Conservation (phyloP, 2,329 filamentous ascomycete genomes). For the Phoma sp. region DNA sequence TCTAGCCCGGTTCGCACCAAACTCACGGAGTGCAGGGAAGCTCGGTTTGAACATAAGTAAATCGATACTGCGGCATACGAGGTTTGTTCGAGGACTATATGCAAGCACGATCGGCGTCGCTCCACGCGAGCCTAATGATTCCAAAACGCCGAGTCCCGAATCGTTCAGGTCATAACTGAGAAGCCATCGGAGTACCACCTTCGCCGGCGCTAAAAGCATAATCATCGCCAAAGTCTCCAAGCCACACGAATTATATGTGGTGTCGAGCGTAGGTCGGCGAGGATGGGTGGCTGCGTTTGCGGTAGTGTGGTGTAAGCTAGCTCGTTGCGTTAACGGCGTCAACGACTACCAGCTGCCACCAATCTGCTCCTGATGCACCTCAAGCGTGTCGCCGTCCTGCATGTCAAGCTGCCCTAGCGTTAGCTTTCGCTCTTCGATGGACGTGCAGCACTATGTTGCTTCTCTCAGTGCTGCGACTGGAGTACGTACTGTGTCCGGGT, state of each 20-base stretch:
- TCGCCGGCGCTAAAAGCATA: slow-evolving; percentile 28
- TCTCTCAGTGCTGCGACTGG: background rate
- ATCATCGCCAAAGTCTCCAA: slow-evolving; percentile 16
- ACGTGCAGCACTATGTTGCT: background rate
- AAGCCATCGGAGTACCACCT: slow-evolving; percentile 22
- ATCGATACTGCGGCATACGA: slow-evolving; percentile 23
- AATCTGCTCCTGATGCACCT: slow-evolving; percentile 98
- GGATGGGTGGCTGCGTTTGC: slow-evolving; percentile 2
- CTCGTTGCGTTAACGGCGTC: slow-evolving; percentile 5
- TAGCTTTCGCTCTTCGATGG: slow-evolving; percentile 6
- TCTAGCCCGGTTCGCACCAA: background rate
- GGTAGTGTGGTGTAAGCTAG: slow-evolving; percentile 4
- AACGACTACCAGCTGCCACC: slow-evolving; percentile 64
- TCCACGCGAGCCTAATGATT: slow-evolving; percentile 27
- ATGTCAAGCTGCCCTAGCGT: slow-evolving; percentile 78
- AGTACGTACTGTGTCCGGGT: slow-evolving; percentile 82
- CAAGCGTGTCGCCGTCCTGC: slow-evolving; percentile 92
- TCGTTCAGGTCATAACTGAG: slow-evolving; percentile 31
- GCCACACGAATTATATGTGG: slow-evolving; percentile 8
- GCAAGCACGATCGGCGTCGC: slow-evolving; percentile 31
- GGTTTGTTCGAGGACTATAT: slow-evolving; percentile 29
- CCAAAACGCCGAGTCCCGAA: slow-evolving; percentile 39
- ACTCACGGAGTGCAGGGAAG: background rate
- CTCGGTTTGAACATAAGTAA: background rate
- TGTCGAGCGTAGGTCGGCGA: slow-evolving; percentile 2